Conservation (phyloP, 139 green algal genomes). For the Nannochloris sp. region DNA sequence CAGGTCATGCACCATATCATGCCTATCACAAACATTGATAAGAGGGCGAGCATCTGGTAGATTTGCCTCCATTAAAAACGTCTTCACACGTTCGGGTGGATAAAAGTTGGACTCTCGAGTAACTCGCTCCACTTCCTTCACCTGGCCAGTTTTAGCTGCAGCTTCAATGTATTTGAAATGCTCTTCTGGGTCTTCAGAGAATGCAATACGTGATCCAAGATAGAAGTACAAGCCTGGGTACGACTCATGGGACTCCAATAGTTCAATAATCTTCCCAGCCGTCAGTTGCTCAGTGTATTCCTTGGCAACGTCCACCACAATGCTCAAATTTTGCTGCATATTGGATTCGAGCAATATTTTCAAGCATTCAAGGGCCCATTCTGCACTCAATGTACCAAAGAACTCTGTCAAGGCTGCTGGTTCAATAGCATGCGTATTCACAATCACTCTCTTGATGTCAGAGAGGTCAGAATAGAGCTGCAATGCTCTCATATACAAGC, state of each 20-base stretch:
- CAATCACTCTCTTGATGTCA: conserved; percentile 93
- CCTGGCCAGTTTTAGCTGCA: conserved; percentile 74
- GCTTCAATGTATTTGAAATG: conserved; percentile 99
- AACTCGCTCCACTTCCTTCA: conserved; percentile 94
- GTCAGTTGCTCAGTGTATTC: conserved; percentile 97
- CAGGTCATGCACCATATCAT: conserved; percentile 91
- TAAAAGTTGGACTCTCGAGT: conserved; percentile 89
- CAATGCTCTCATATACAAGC: conserved; percentile 96
- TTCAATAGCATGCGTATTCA: conserved; percentile 97
- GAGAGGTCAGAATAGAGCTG: conserved; percentile 98
- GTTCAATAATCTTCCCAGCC: conserved; percentile 70
- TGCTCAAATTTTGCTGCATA: conserved; percentile 74
- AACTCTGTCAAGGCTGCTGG: conserved; percentile 84
- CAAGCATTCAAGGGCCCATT: conserved; percentile 82
- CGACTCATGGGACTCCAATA: conserved; percentile 86
- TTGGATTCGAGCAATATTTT: conserved; percentile 86
- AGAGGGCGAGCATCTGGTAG: conserved; percentile 92
- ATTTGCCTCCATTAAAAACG: conserved; percentile 99
- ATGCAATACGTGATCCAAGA: conserved; percentile 80
- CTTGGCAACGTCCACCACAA: conserved; percentile 85
- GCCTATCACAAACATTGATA: conserved; percentile 99
- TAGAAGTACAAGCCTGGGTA: conserved; percentile 97
- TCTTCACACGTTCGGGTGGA: conserved; percentile 78
- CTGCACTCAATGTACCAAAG: conserved; percentile 90
- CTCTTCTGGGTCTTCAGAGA: conserved; percentile 84